These are phyloP conservation scores for Conticribra guillardii DNA, from an alignment of 108 stramenopile genomes.

Conservation along the genomic window DNA sequence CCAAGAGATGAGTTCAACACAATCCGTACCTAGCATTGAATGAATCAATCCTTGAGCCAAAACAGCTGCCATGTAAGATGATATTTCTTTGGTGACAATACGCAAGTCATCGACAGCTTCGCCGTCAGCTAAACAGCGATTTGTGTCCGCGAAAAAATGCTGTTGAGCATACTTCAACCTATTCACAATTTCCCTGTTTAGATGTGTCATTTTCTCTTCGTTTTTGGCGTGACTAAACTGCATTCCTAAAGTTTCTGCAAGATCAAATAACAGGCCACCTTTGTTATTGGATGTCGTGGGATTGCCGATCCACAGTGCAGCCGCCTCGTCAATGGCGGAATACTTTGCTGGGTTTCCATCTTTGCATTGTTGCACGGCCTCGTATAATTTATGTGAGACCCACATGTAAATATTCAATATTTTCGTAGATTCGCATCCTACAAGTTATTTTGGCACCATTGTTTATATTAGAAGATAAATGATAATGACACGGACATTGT, in stretches of 20 bases:
- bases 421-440: conserved; percentile 4
- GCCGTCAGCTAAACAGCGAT: conserved; percentile 46
- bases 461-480: no score
- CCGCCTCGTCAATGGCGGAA: conserved; percentile 75
- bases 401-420: conserved; percentile 85
- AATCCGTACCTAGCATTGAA: conserved; percentile 46
- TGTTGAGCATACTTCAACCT: conserved; percentile 74
- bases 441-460: conserved; percentile 58
- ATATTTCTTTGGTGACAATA: conserved; percentile 64
- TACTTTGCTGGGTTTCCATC: conserved; percentile 44
- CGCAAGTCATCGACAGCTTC: conserved; percentile 54
- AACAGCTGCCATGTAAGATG: conserved; percentile 73
- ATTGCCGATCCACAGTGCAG: conserved; percentile 80
- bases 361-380: conserved; percentile 62
- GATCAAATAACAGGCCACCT: conserved; percentile 69
- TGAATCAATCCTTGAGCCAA: conserved; percentile 73
- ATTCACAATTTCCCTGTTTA: conserved; percentile 74
- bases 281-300: conserved; percentile 52
- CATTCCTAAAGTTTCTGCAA: conserved; percentile 67
- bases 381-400: conserved; percentile 65
- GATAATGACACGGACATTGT: background rate
- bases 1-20: no score
- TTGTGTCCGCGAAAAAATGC: conserved; percentile 58
- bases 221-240: conserved; percentile 46
- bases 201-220: conserved; percentile 61